A percentile compares a stretch with the other conserved stretches of the same genome.
These are phyloP conservation scores for Candida bentonensis DNA, from an alignment of 805 yeast genomes.

Conservation along the genomic window DNA sequence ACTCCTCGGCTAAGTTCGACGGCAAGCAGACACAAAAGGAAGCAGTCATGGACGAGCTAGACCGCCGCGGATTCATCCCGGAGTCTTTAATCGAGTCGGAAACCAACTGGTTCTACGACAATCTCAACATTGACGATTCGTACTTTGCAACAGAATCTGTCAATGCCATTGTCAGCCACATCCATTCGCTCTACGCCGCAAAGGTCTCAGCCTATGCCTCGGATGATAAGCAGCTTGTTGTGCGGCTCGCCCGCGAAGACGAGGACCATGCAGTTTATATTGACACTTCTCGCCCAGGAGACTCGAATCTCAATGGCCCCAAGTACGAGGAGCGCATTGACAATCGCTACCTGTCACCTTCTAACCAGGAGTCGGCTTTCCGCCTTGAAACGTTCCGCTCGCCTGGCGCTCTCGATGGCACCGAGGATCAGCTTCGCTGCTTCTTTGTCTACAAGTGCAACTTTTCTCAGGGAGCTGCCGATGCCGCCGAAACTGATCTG, in stretches of 20 bases:
- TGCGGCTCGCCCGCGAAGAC: slow-evolving; percentile 66
- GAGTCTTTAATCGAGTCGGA: slow-evolving; percentile 74
- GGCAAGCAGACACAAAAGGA: slow-evolving; percentile 75
- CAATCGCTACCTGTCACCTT: slow-evolving; percentile 46
- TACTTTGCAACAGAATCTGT: slow-evolving; percentile 81
- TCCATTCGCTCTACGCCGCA: slow-evolving; percentile 81
- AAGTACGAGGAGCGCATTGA: slow-evolving; percentile 68
- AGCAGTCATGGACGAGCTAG: slow-evolving; percentile 65
- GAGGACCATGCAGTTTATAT: slow-evolving; percentile 85
- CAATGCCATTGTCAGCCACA: slow-evolving; percentile 66
- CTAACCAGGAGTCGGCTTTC: slow-evolving; percentile 30
- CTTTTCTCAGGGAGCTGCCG: slow-evolving; percentile 25
- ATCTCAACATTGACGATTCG: slow-evolving; percentile 81
- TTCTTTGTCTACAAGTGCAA: slow-evolving; percentile 72
- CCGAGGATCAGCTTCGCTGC: slow-evolving; percentile 44
- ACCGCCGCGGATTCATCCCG: slow-evolving; percentile 79
- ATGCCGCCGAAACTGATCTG: slow-evolving; percentile 35
- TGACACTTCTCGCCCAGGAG: slow-evolving; percentile 51
- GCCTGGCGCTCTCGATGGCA: slow-evolving; percentile 22
- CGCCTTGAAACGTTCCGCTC: slow-evolving; percentile 73
- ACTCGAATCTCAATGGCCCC: slow-evolving; percentile 28
- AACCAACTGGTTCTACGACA: slow-evolving; percentile 77
- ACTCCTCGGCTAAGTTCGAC: slow-evolving; percentile 58
- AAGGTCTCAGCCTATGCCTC: slow-evolving; percentile 79
- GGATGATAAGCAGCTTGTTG: slow-evolving; percentile 39